Percentiles rank a stretch among this genome's conserved stretches.
Conservation (phyloP, 495 filamentous ascomycete species). For the Talaromyces ruber region DNA sequence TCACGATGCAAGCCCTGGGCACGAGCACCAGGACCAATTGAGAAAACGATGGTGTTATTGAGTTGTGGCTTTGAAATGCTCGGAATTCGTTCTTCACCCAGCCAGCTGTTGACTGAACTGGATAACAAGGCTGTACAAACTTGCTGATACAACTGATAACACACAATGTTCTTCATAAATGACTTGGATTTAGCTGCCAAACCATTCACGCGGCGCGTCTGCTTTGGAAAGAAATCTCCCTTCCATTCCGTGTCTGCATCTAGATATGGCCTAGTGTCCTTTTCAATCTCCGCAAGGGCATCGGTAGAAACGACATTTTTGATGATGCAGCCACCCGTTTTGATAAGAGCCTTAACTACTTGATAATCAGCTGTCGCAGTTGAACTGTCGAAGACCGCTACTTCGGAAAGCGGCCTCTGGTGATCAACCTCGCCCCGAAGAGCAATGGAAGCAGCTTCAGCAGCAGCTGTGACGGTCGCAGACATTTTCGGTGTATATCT, state of each 20-base stretch:
- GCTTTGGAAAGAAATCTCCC: not conserved
- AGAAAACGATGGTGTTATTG: conserved; percentile 16
- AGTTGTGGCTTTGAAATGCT: conserved; percentile 20
- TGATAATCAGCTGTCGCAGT: too few species aligned
- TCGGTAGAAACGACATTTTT: not conserved
- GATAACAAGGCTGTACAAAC: conserved; percentile 19
- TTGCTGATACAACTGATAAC: conserved; percentile 15
- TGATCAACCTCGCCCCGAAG: too few species aligned
- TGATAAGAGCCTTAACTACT: not conserved
- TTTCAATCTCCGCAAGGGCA: not conserved
- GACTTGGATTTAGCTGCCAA: not conserved
- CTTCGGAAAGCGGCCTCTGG: too few species aligned
- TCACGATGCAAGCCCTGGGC: conserved; percentile 28
- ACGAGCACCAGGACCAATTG: conserved; percentile 19
- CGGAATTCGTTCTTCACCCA: conserved; percentile 12
- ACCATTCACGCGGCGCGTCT: not conserved
- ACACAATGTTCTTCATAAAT: conserved; percentile 15
- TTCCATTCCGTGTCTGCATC: not conserved
- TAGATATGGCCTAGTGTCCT: not conserved
- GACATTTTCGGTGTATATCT: too few species aligned
- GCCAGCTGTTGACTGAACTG: conserved; percentile 11
- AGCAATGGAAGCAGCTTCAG: too few species aligned
- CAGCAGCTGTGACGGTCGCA: too few species aligned
- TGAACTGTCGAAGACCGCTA: too few species aligned
- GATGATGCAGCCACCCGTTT: not conserved